Base-by-base conservation (phyloP, 2,329 filamentous ascomycete species). In the Cercospora zeae-maydis region DNA sequence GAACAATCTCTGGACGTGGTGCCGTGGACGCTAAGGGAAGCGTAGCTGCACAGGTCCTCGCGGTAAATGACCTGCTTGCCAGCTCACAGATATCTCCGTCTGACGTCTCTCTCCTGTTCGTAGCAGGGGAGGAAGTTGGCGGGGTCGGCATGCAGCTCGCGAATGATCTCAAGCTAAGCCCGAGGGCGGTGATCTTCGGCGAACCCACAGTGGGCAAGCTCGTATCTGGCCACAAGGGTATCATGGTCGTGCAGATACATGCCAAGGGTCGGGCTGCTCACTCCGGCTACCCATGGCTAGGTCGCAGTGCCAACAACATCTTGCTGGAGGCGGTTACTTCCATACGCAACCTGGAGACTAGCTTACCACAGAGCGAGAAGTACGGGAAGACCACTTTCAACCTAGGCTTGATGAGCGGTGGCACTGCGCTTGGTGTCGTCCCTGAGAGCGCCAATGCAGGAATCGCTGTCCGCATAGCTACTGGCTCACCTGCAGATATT, bases 371-470 rank as follows among this genome's bases (percentile, higher is more conserved):
- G 64, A 92, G 88, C 67, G 83, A 90, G 47, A 86, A 89, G 69
- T 96, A 90, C 71, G 95, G 95, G 2, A 89, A 90, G 68, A 96
- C 91, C 0, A 99, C 95, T 0, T 81, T 97, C 73, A 98, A 99
- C 68, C 83, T 98, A 52, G 95, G 95, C 1, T 77, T 79, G 13
- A 82, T 97, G 13, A 79, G 86, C 1, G 95, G 92, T 13, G 95
- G 95, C 3, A 89, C 97, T 0, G 95, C 95, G 0, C 81, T 82
- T 0, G 98, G 98, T 71, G 93, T 99, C 3, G 92, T 99, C 42
- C 86, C 95, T 0, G 65, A 67, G 9, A 55, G 30, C 14, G 36
- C 36, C 13, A 4, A 14, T n/a, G 36, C 36, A 5, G 36, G 36
- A 4, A 11, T 37, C 14, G 36, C 36, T 14, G 36, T 37, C 11